Conservation (phyloP, 768 basidiomycete species). For the Lyophyllum decastes region DNA sequence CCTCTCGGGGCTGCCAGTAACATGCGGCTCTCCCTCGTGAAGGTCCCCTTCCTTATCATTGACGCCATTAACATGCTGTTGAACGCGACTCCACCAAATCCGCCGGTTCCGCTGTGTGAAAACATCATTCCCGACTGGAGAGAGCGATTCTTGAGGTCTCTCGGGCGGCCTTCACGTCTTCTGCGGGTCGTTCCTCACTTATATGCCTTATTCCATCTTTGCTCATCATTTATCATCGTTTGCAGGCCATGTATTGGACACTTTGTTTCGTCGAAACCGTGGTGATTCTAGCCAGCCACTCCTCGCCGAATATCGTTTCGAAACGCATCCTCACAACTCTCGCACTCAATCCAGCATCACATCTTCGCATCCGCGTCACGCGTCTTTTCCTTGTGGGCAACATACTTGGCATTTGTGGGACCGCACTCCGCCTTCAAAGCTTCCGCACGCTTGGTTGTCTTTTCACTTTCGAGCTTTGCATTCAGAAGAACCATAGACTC, state of each 20-base stretch:
- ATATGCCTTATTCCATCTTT: background rate
- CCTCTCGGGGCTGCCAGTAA: background rate
- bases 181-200: conserved; percentile 25
- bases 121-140: conserved; percentile 35
- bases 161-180: conserved; percentile 26
- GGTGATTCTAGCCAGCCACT: conserved; percentile 26
- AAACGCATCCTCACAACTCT: conserved; percentile 18
- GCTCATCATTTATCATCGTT: background rate
- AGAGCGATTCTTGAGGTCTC: conserved; percentile 28
- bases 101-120: conserved; percentile 19
- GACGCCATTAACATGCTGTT: conserved; percentile 38
- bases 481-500: conserved; percentile 34
- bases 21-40: conserved; percentile 25
- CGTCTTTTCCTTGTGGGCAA: conserved; percentile 31
- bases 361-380: conserved; percentile 22
- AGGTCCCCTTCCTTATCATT: conserved; percentile 34
- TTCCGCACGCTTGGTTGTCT: conserved; percentile 35
- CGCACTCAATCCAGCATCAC: conserved; percentile 13
- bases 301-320: conserved; percentile 17
- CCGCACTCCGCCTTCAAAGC: conserved; percentile 32
- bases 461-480: conserved; percentile 40
- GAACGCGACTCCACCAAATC: conserved; percentile 38
- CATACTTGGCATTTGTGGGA: conserved; percentile 29
- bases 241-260: conserved; percentile 29
- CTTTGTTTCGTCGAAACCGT: conserved; percentile 27